These are phyloP conservation scores for Suillus weaverae DNA, from an alignment of 768 basidiomycete species.

Conservation along the genomic window DNA sequence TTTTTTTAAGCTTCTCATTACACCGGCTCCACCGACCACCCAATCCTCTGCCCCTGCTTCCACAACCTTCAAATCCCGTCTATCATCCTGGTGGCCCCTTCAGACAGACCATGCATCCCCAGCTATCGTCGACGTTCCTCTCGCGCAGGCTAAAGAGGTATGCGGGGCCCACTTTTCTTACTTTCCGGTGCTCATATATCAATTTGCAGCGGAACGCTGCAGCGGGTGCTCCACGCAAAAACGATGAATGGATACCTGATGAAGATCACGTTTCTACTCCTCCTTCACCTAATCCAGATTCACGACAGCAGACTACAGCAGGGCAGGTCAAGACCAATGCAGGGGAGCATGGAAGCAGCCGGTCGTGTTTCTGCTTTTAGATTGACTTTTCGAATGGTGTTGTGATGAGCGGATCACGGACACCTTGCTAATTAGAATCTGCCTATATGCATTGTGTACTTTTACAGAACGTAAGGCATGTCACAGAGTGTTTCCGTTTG, in stretches of 20 bases:
- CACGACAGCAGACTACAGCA: too few species aligned
- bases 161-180: neutral
- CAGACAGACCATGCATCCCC: too few species aligned
- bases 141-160: neutral
- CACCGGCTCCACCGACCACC: neutral
- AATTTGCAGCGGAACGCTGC: neutral
- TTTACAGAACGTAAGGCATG: neutral
- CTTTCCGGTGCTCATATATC: neutral
- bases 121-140: too few species aligned
- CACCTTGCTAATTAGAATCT: neutral
- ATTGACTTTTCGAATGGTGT: neutral
- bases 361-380: too few species aligned
- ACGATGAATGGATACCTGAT: neutral
- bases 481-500: neutral
- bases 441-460: neutral
- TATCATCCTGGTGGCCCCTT: too few species aligned
- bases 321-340: too few species aligned
- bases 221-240: neutral
- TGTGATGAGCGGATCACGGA: neutral
- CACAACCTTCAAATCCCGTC: too few species aligned
- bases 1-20: too few species aligned
- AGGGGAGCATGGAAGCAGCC: too few species aligned
- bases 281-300: neutral
- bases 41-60: neutral
- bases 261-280: neutral